Conservation (phyloP, 371 early-diverging fungal genomes). For the Coemansia sp. region DNA sequence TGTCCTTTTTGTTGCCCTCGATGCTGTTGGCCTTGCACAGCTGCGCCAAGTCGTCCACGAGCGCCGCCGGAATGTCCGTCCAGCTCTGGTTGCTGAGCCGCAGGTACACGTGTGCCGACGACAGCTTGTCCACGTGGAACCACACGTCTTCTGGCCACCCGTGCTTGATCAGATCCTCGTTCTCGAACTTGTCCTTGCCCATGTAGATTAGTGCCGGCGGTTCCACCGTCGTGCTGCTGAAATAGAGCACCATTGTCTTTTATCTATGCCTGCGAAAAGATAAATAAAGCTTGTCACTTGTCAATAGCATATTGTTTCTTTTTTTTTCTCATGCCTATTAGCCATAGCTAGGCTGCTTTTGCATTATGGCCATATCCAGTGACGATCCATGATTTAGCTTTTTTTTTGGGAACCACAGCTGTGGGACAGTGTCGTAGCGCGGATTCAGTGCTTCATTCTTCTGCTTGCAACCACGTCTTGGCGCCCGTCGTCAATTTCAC, state of each 20-base stretch:
- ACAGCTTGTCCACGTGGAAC: slow-evolving; percentile 96
- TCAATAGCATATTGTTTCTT: neutral
- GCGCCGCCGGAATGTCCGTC: slow-evolving; percentile 73
- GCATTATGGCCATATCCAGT: no score
- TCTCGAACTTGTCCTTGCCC: slow-evolving; percentile 98
- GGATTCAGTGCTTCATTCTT: no score
- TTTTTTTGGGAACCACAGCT: no score
- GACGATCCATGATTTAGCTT: no score
- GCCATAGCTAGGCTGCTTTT: neutral
- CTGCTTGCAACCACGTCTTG: no score
- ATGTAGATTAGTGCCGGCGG: slow-evolving; percentile 89
- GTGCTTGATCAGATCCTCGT: slow-evolving; percentile 94
- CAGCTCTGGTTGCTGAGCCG: slow-evolving; percentile 76
- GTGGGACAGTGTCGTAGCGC: no score
- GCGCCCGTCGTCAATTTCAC: no score
- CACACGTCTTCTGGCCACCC: slow-evolving; percentile 93
- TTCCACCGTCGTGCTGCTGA: slow-evolving; percentile 46
- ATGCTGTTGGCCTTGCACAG: slow-evolving; percentile 96
- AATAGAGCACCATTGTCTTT: slow-evolving; percentile 36
- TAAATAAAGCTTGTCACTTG: no score
- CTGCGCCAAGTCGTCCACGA: slow-evolving; percentile 88
- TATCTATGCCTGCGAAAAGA: no score
- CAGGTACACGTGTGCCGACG: slow-evolving; percentile 96
- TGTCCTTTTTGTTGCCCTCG: slow-evolving; percentile 79
- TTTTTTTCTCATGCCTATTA: neutral